Evolutionary conservation across 768 basidiomycete genomes (phyloP).

Genomic region (Mycena latifolia): DNA sequence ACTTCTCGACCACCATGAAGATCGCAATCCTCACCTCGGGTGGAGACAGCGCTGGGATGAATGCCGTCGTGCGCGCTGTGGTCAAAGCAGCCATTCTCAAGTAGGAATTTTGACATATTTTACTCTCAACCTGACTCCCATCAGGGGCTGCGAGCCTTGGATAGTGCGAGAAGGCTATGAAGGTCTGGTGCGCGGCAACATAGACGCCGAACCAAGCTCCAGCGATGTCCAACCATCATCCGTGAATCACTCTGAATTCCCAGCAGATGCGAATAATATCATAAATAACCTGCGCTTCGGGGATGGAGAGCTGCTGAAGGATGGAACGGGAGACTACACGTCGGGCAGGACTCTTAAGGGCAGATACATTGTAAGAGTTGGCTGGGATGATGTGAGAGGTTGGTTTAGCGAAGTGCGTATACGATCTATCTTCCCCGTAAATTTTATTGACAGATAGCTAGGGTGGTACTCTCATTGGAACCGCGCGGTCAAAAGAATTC

Average conservation of each 20-base stretch:
- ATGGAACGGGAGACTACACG: constrained; percentile 83
- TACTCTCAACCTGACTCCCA: constrained; percentile 13
- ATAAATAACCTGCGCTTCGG: constrained; percentile 86
- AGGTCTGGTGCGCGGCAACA: constrained; percentile 95
- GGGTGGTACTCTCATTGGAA: constrained; percentile 98
- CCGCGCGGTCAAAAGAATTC: constrained; percentile 87
- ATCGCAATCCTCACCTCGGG: constrained; percentile 96
- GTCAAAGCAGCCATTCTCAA: constrained; percentile 94
- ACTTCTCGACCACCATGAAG: constrained; percentile 67
- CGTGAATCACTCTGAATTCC: constrained; percentile 22
- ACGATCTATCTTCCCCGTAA: neutral
- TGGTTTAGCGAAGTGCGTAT: constrained; percentile 88
- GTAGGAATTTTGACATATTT: constrained; percentile 56
- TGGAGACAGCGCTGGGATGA: constrained; percentile 98
- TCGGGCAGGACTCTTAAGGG: constrained; percentile 86
- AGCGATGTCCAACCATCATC: constrained; percentile 43
- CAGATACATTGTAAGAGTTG: constrained; percentile 93
- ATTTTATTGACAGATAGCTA: constrained; percentile 42
- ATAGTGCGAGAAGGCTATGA: constrained; percentile 99
- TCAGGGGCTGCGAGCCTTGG: constrained; percentile 94
- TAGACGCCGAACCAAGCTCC: constrained; percentile 50
- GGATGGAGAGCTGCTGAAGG: constrained; percentile 79
- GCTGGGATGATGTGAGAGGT: constrained; percentile 97
- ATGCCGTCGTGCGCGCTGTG: constrained; percentile 92
- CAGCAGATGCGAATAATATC: constrained; percentile 48